Conservation (phyloP, 2,329 filamentous ascomycete species). For the Aspergillus clavatus region DNA sequence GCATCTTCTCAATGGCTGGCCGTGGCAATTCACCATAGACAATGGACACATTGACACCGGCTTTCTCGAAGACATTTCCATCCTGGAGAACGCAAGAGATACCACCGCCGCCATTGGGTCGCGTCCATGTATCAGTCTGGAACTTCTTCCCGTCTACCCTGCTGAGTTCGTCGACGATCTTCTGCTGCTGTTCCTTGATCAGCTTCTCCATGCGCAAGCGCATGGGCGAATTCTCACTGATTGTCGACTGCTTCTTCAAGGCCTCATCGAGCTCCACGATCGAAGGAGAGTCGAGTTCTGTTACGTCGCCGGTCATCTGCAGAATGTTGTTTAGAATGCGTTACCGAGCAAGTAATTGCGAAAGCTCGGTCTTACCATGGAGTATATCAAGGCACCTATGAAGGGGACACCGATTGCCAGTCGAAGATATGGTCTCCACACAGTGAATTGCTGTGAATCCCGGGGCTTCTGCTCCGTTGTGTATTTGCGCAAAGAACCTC, state of each 20-base stretch:
- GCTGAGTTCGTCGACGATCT: conserved; percentile 79
- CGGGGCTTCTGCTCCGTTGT: conserved; percentile 20
- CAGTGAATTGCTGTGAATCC: conserved; percentile 29
- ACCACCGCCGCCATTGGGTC: conserved; percentile 84
- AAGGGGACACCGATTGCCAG: conserved; percentile 48
- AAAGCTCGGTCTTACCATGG: conserved; percentile 41
- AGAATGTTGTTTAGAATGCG: conserved; percentile 6
- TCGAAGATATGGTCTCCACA: conserved; percentile 45
- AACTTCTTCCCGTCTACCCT: conserved; percentile 80
- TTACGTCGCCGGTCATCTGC: conserved; percentile 36
- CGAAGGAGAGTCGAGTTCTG: conserved; percentile 47
- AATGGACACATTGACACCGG: conserved; percentile 88
- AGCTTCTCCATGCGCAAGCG: conserved; percentile 95
- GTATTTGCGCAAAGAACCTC: conserved; percentile 23
- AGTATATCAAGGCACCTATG: conserved; percentile 47
- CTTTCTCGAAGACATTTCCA: conserved; percentile 96
- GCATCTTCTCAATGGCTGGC: conserved; percentile 86
- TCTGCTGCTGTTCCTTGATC: conserved; percentile 85
- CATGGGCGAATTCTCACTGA: conserved; percentile 82
- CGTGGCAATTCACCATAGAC: conserved; percentile 89
- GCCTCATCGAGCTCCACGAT: conserved; percentile 82
- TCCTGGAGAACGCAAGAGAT: conserved; percentile 94
- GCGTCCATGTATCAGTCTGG: conserved; percentile 77
- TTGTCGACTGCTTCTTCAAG: conserved; percentile 69
- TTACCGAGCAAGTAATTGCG: not conserved